These are phyloP conservation scores for Aspergillus uvarum DNA, from an alignment of 2,329 filamentous ascomycete genomes.

Conservation along the genomic window DNA sequence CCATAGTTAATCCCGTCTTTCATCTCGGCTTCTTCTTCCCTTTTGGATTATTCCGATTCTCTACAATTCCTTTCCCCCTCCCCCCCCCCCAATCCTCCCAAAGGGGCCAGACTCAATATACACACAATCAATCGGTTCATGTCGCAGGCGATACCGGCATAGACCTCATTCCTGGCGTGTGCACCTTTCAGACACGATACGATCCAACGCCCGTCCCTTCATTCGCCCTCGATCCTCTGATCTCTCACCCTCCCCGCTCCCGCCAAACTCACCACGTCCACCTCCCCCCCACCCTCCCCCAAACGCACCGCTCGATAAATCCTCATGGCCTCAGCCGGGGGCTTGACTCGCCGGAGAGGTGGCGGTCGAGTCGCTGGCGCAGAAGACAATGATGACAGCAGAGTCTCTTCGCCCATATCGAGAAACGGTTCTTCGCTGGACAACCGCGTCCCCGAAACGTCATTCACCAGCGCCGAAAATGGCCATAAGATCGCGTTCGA, in stretches of 20 bases:
- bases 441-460: conserved; percentile 66
- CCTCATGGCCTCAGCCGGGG: conserved; percentile 66
- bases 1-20: not conserved
- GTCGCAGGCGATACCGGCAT: conserved; percentile 19
- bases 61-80: not conserved
- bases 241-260: conserved; percentile 13
- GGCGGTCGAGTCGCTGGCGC: conserved; percentile 58
- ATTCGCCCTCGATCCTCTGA: not conserved
- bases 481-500: conserved; percentile 99
- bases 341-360: conserved; percentile 68
- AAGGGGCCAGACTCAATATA: not conserved
- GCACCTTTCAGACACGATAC: conserved; percentile 7
- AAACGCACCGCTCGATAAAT: conserved; percentile 21
- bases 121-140: conserved; percentile 8
- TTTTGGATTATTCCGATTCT: conserved; percentile 4
- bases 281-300: conserved; percentile 14
- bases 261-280: conserved; percentile 3
- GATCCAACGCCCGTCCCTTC: not conserved
- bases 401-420: conserved; percentile 65
- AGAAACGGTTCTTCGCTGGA: conserved; percentile 59
- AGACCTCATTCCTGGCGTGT: conserved; percentile 14
- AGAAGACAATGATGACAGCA: conserved; percentile 63
- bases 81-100: not conserved
- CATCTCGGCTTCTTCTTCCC: conserved; percentile 14
- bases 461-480: conserved; percentile 82